Conservation (phyloP, 305 asterid genomes). For the Fraxinus paxiana region DNA sequence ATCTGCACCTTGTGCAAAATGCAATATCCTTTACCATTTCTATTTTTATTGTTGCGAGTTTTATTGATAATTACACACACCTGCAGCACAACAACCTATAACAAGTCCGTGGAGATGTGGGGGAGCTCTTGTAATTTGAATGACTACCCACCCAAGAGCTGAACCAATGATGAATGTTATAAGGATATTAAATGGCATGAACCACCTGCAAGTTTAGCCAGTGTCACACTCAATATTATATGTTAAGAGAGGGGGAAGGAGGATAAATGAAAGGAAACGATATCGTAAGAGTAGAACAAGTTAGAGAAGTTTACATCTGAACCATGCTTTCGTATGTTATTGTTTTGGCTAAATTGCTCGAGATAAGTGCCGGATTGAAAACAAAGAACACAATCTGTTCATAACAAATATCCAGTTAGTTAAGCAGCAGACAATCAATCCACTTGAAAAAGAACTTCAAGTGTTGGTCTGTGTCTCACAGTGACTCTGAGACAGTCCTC, state of each 20-base stretch:
- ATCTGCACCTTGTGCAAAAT: not conserved
- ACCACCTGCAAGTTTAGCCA: constrained; percentile 60
- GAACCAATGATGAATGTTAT: constrained; percentile 76
- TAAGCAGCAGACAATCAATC: not conserved
- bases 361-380: constrained; percentile 72
- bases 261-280: not conserved
- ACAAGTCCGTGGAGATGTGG: constrained; percentile 74
- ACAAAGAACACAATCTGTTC: constrained; percentile 68
- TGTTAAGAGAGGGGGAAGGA: constrained; percentile 1
- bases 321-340: constrained; percentile 70
- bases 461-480: not conserved
- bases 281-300: not conserved
- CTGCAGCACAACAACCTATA: constrained; percentile 87
- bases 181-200: constrained; percentile 83
- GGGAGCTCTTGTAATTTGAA: constrained; percentile 62
- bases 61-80: constrained; percentile 32
- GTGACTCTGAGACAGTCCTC: not conserved
- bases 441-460: not conserved
- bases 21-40: not conserved
- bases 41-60: not conserved
- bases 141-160: constrained; percentile 65
- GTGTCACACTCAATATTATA: not conserved
- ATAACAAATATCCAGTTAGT: not conserved
- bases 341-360: constrained; percentile 75
- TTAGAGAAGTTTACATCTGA: constrained; percentile 50